Evolutionary conservation across 768 basidiomycete species (phyloP), one percentile per base, ranked within the genome.

Genomic region (Cyathus striatus): DNA sequence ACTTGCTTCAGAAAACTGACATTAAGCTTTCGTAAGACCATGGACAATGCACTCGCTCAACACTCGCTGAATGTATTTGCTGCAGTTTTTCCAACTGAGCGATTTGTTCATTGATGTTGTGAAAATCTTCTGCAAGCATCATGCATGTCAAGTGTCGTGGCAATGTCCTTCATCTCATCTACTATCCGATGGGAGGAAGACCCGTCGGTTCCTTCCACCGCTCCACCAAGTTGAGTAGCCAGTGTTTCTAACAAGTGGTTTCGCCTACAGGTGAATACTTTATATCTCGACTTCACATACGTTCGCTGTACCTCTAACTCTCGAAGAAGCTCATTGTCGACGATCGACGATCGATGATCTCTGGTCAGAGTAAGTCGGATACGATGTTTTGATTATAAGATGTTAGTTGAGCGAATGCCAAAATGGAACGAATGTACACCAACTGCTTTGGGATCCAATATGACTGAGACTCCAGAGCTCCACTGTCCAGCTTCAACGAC

Each of bases 11-110:
- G 52, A 57, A 87, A 83, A 52, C 82, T 76, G 18, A 69, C 62
- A 54, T 91, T 88, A 33, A 92, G 70, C 65, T 92, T 91, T 47
- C 86, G 72, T 44, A 91, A 65, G 1, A 85, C 89, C 79, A 92
- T 79, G 20, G 86, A 78, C 6, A 92, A 69, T 14, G 90, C 88
- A 52, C 87, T 89, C n/a, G n/a, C n/a, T n/a, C n/a, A n/a, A n/a
- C n/a, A n/a, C n/a, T n/a, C 12, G 75, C 68, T 18, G 72, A 76
- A 60, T 92, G 90, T 6, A 78, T 66, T 38, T 86, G 82, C 3
- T 69, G 68, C 48, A 91, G 57, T n/a, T 70, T 70, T 23, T 65
- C 66, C 45, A 91, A 65, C 52, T 88, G 83, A 0, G 76, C 65
- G 13, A 86, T 63, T 54, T 86, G 84, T 41, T 78, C 75, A 24